Conservation (phyloP, 441 rosid genomes). For the Populus tomentosa region DNA sequence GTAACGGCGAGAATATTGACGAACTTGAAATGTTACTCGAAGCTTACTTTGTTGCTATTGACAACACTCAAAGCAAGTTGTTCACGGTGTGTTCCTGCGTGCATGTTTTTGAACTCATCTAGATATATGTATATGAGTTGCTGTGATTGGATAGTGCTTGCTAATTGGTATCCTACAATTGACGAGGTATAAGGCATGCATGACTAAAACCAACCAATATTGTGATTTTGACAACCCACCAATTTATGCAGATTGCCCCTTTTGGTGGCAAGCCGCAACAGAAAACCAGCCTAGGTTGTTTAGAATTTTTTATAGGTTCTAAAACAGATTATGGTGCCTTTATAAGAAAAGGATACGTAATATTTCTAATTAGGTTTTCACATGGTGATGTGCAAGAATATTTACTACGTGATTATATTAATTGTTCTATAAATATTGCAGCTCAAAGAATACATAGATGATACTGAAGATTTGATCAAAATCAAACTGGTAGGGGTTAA, state of each 20-base stretch:
- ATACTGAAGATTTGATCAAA: constrained; percentile 95
- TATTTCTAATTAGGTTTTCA: not conserved
- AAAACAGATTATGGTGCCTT: not conserved
- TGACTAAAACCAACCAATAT: not conserved
- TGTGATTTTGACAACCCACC: not conserved
- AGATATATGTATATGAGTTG: not conserved
- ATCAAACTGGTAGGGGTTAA: constrained; percentile 68
- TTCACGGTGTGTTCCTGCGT: constrained; percentile 50
- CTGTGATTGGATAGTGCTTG: not conserved
- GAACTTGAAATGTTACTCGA: constrained; percentile 97
- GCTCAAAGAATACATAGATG: constrained; percentile 97
- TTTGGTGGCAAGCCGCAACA: not conserved
- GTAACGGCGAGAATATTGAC: constrained; percentile 61
- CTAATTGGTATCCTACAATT: not conserved
- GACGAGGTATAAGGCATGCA: not conserved
- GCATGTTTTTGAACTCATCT: constrained; percentile 8
- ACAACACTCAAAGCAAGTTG: constrained; percentile 81
- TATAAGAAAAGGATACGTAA: not conserved
- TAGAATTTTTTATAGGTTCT: not conserved
- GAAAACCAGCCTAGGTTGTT: not conserved
- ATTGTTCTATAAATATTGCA: constrained; percentile 31
- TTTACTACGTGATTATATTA: not conserved
- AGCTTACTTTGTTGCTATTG: constrained; percentile 80
- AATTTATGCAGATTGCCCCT: not conserved
- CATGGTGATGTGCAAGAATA: not conserved